phyloP scores from a whole-genome alignment of 2,329 filamentous ascomycete genomes.

The Huntiella abstrusa region DNA sequence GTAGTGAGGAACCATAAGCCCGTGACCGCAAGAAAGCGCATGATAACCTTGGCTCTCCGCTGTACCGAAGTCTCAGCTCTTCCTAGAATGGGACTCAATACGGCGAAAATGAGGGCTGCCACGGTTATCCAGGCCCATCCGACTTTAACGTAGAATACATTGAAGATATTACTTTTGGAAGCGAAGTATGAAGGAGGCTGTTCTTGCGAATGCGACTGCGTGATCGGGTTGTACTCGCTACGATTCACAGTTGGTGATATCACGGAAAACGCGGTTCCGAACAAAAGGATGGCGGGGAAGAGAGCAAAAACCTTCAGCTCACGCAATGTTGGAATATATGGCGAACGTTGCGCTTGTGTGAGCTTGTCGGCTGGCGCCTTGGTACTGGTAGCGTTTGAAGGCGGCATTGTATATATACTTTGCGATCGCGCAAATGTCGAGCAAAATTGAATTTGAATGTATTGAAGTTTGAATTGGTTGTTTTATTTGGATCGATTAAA shows the following conservation, averaged over 20 bases:
- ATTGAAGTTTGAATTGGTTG: too few relatives aligned
- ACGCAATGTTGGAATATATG: conserved; percentile 50
- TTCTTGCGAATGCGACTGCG: conserved; percentile 43
- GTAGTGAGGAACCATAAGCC: conserved; percentile 69
- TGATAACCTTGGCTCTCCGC: conserved; percentile 32
- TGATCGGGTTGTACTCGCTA: conserved; percentile 39
- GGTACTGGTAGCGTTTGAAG: conserved; percentile 2
- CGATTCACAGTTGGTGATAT: conserved; percentile 54
- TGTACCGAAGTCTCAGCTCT: conserved; percentile 12
- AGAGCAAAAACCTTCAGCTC: conserved; percentile 45
- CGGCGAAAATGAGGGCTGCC: conserved; percentile 51
- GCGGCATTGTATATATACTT: not conserved
- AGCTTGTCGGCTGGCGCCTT: too few relatives aligned
- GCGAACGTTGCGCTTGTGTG: conserved; percentile 18
- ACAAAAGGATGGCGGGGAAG: conserved; percentile 60
- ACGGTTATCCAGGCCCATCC: conserved; percentile 83
- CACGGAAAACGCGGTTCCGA: conserved; percentile 65
- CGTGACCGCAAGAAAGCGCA: conserved; percentile 58
- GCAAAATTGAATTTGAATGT: too few relatives aligned
- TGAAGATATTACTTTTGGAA: conserved; percentile 82
- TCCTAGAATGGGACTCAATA: conserved; percentile 42
- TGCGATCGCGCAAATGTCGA: not conserved
- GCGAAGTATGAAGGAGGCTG: conserved; percentile 72
- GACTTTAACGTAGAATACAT: conserved; percentile 80
- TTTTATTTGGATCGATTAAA: too few relatives aligned